Evolutionary conservation across 2,329 filamentous ascomycete species (phyloP), one percentile per base, ranked within the genome.

Genomic region (Fusarium pseudonygamai): DNA sequence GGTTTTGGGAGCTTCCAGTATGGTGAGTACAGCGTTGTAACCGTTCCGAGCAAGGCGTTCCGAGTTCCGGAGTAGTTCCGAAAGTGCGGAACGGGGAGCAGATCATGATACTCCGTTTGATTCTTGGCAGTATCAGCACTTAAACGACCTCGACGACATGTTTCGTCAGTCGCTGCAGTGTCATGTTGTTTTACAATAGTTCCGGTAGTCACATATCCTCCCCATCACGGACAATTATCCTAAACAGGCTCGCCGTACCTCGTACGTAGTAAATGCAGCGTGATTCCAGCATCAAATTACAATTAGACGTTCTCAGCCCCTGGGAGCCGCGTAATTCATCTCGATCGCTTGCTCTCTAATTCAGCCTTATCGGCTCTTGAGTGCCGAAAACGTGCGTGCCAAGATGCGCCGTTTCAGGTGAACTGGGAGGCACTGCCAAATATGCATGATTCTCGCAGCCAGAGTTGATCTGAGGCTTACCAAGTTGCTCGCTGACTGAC

Each of bases 401-500:
- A 46, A 59, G 26, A 59, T 32, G 13, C 7, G 3, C 28, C 26
- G 52, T 37, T 62, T 62, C 52, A 28, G 60, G 50, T 37, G 26
- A 22, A 18, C n/a, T 45, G 12, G 14, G 18, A 46, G 55, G n/a
- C 53, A n/a, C n/a, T 24, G 32, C 5, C 40, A 57, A 22, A 26
- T 9, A 47, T 57, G n/a, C n/a, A 57, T 36, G 28, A n/a, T 22
- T 7, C 1, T 46, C n/a, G n/a, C n/a, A n/a, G n/a, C n/a, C n/a
- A n/a, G n/a, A n/a, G n/a, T n/a, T n/a, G n/a, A n/a, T n/a, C n/a
- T n/a, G 45, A 57, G 28, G 55, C 39, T 58, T 47, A 47, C 40
- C 40, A 20, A 58, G 55, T 46, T 43, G n/a, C n/a, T n/a, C n/a
- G n/a, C n/a, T n/a, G n/a, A 30, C 24, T 43, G 20, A 60, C 53